These are phyloP conservation scores for Microstegium vimineum DNA, from an alignment of 176 grass and related monocot species.

Conservation along the genomic window DNA sequence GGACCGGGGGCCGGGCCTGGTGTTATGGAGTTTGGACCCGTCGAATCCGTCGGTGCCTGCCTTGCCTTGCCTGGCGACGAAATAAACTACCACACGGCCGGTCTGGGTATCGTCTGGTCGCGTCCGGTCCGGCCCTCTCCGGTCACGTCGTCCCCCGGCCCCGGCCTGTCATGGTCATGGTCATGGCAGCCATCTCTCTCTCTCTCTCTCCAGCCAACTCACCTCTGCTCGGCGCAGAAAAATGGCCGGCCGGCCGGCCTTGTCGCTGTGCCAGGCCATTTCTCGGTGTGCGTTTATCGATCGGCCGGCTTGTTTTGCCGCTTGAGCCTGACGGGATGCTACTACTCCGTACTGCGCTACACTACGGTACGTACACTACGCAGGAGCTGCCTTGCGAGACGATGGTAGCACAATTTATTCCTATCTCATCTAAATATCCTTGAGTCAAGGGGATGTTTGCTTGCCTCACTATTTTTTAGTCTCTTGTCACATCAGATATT, in stretches of 20 bases:
- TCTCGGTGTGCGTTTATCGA: neutral
- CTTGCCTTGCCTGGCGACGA: neutral
- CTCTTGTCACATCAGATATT: too few species aligned
- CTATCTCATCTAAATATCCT: too few species aligned
- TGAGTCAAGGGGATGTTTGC: too few species aligned
- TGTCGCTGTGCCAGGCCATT: neutral
- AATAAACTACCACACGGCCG: too few species aligned
- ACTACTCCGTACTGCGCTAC: neutral
- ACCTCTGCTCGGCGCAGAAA: neutral
- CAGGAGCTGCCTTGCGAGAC: too few species aligned
- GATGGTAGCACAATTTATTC: too few species aligned
- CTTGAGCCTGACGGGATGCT: neutral
- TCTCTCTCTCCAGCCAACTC: neutral
- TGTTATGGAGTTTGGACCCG: neutral
- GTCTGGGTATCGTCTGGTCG: neutral
- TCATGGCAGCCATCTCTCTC: too few species aligned
- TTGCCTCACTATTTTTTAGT: too few species aligned
- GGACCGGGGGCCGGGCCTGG: neutral
- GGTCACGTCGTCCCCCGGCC: neutral
- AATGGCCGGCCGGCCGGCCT: neutral
- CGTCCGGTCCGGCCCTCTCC: neutral
- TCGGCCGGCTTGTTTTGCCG: neutral
- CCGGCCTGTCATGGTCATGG: neutral
- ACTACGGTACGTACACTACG: too few species aligned
- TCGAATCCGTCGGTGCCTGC: neutral